Evolutionary conservation across 2,329 filamentous ascomycete species (phyloP).

Genomic region (Bipolaris victoriae): DNA sequence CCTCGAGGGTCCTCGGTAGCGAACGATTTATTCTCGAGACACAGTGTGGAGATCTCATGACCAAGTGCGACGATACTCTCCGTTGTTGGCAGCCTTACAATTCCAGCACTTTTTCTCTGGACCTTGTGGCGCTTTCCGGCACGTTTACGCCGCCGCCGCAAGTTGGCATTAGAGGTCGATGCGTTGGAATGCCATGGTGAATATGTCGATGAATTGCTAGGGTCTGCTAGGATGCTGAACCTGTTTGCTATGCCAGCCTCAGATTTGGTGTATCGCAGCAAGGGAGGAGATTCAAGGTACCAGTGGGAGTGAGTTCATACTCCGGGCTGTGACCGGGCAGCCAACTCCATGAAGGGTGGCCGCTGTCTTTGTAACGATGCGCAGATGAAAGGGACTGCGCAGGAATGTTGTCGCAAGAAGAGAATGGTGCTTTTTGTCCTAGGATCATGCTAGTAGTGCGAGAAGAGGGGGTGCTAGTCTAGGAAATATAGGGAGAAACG

Average conservation of each 20-base stretch:
- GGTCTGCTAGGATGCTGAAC: constrained; percentile 36
- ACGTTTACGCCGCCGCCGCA: constrained; percentile 28
- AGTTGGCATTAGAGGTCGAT: constrained; percentile 9
- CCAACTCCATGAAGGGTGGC: constrained; percentile 18
- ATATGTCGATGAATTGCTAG: constrained; percentile 25
- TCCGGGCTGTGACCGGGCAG: constrained; percentile 11
- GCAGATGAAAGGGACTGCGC: constrained; percentile 10
- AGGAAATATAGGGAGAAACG: constrained; percentile 14
- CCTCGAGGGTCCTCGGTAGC: not conserved
- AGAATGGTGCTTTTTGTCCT: constrained; percentile 14
- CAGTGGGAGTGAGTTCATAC: constrained; percentile 30
- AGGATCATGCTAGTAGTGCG: constrained; percentile 22
- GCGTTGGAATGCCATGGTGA: constrained; percentile 28
- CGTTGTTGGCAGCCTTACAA: constrained; percentile 1
- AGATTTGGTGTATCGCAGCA: not conserved
- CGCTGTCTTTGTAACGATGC: constrained; percentile 13
- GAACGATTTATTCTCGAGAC: constrained; percentile 9
- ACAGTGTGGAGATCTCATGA: not conserved
- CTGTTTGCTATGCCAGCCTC: constrained; percentile 31
- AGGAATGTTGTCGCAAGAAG: constrained; percentile 16
- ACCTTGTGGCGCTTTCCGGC: constrained; percentile 23
- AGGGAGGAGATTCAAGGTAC: constrained; percentile 14
- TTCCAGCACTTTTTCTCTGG: constrained; percentile 11
- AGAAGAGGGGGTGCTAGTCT: constrained; percentile 15
- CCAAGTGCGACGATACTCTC: constrained; percentile 15